These are phyloP conservation scores for Candida orba DNA, from an alignment of 805 yeast genomes.

Conservation along the genomic window DNA sequence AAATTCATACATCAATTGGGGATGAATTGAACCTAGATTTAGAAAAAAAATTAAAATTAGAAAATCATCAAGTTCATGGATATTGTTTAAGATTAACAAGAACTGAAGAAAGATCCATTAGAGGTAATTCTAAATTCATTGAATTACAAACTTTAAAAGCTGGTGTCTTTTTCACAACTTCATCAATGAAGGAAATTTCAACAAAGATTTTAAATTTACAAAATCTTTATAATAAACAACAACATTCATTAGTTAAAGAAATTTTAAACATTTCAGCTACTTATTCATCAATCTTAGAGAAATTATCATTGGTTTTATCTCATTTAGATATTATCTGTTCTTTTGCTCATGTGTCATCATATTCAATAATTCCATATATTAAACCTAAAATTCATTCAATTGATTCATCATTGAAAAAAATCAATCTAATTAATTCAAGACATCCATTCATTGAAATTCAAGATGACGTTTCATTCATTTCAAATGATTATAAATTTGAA, in stretches of 20 bases:
- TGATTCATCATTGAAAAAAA: constrained; percentile 35
- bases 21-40: constrained; percentile 75
- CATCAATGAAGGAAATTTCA: constrained; percentile 52
- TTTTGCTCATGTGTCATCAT: constrained; percentile 78
- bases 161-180: constrained; percentile 87
- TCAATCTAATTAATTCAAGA: constrained; percentile 66
- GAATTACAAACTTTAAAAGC: constrained; percentile 92
- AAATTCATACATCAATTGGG: constrained; percentile 56
- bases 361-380: constrained; percentile 76
- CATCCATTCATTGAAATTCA: constrained; percentile 95
- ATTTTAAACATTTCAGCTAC: constrained; percentile 76
- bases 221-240: constrained; percentile 65
- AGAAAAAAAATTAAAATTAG: constrained; percentile 84
- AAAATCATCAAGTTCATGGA: constrained; percentile 81
- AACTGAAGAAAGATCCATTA: constrained; percentile 73
- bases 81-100: constrained; percentile 94
- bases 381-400: constrained; percentile 64
- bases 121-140: constrained; percentile 51
- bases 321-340: constrained; percentile 77
- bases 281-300: constrained; percentile 70
- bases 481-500: constrained; percentile 75
- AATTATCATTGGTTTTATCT: constrained; percentile 56
- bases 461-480: constrained; percentile 82
- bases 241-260: constrained; percentile 72
- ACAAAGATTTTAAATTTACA: constrained; percentile 51